Conservation (phyloP, 441 rosid species). For the Pelargonium australe region DNA sequence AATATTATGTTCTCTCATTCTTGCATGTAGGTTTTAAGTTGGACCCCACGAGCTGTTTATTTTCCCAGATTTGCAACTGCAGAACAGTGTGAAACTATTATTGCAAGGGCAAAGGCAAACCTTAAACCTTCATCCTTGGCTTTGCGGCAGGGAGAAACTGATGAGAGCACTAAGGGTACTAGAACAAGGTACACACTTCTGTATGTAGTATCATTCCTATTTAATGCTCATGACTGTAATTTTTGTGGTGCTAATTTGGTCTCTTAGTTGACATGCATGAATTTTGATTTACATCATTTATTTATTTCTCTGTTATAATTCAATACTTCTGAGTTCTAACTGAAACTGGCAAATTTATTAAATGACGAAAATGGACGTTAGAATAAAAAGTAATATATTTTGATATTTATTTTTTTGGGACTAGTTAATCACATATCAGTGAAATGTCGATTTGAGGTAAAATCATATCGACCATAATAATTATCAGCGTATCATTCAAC, state of each 20-base stretch:
- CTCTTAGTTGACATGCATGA: not conserved
- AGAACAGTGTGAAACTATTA: constrained; percentile 54
- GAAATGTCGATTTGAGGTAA: too few species aligned
- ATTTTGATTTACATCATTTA: not conserved
- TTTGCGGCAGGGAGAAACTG: constrained; percentile 73
- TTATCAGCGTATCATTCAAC: too few species aligned
- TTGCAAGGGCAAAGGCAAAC: constrained; percentile 45
- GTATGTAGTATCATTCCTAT: not conserved
- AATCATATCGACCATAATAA: too few species aligned
- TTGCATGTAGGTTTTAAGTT: constrained; percentile 61
- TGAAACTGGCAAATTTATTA: not conserved
- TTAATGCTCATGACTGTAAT: constrained; percentile 10
- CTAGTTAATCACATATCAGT: too few species aligned
- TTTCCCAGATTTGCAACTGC: constrained; percentile 72
- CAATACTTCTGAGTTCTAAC: too few species aligned
- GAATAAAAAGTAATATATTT: too few species aligned
- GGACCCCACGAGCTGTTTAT: constrained; percentile 79
- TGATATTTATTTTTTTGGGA: too few species aligned
- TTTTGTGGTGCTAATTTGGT: not conserved
- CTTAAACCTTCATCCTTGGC: constrained; percentile 71
- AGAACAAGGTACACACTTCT: constrained; percentile 61
- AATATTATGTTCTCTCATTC: constrained; percentile 8
- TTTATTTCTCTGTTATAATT: not conserved
- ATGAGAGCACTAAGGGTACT: constrained; percentile 65
- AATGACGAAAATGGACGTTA: too few species aligned